Conservation (phyloP, 2,329 filamentous ascomycete genomes). For the Erysiphe pulchra region DNA sequence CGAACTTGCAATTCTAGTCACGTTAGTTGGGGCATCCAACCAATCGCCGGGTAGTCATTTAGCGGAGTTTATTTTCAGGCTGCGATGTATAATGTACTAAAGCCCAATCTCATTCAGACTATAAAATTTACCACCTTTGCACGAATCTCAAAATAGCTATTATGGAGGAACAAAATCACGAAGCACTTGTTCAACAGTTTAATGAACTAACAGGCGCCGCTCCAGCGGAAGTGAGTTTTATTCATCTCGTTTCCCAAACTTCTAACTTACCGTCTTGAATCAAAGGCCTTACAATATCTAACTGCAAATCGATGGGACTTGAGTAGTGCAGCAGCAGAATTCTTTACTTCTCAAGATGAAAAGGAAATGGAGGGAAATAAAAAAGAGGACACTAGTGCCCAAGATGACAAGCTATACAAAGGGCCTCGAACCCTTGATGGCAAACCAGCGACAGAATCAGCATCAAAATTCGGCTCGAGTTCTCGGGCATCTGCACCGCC, state of each 20-base stretch:
- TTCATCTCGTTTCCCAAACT: background rate
- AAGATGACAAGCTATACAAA: conserved; percentile 23
- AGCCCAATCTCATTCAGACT: no score
- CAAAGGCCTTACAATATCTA: conserved; percentile 41
- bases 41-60: no score
- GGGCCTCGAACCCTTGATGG: conserved; percentile 38
- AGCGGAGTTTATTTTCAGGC: no score
- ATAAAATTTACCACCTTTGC: no score
- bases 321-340: conserved; percentile 32
- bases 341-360: conserved; percentile 30
- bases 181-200: conserved; percentile 25
- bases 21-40: no score
- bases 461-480: conserved; percentile 8
- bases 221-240: conserved; percentile 19
- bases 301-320: conserved; percentile 40
- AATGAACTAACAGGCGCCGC: conserved; percentile 26
- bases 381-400: conserved; percentile 5
- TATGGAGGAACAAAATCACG: conserved; percentile 16
- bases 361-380: conserved; percentile 23
- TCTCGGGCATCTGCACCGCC: conserved; percentile 6
- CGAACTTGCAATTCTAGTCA: no score
- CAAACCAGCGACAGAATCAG: conserved; percentile 24
- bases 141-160: no score
- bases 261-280: background rate
- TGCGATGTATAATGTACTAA: no score